Evolutionary conservation across 2,329 filamentous ascomycete genomes (phyloP).

Genomic region (Chalaropsis thielavioides): DNA sequence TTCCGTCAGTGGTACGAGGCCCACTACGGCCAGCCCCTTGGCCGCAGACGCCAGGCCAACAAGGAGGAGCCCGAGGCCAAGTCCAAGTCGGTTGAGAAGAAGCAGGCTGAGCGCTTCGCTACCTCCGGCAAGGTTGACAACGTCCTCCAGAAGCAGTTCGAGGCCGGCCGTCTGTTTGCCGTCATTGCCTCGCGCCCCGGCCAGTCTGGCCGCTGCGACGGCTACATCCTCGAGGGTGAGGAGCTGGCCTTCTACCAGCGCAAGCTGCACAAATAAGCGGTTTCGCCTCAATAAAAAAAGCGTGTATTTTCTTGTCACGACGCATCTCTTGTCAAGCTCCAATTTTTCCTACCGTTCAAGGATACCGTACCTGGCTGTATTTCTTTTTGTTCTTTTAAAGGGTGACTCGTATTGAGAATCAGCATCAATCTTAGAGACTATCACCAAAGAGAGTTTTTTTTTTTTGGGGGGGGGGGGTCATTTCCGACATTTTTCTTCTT

Average conservation of each 20-base stretch:
- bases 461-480: too few relatives aligned
- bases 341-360: neutral
- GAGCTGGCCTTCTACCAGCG: conserved; percentile 99
- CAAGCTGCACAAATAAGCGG: conserved; percentile 89
- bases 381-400: neutral
- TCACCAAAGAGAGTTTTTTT: conserved; percentile 1
- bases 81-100: conserved; percentile 89
- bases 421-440: neutral
- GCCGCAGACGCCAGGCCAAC: conserved; percentile 62
- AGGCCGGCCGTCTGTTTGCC: conserved; percentile 94
- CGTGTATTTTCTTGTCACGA: conserved; percentile 14
- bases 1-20: conserved; percentile 99
- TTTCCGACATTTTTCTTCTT: neutral
- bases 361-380: neutral
- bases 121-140: conserved; percentile 81
- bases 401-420: neutral
- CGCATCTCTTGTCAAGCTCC: neutral
- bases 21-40: conserved; percentile 86
- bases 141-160: conserved; percentile 95
- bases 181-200: conserved; percentile 85
- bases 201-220: conserved; percentile 91
- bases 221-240: conserved; percentile 97
- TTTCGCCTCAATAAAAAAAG: conserved; percentile 19
- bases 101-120: conserved; percentile 80
- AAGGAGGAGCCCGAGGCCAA: conserved; percentile 62